These are phyloP conservation scores for Arthrobotrys sphaeroides DNA, from an alignment of 2,329 filamentous ascomycete species.

Conservation along the genomic window DNA sequence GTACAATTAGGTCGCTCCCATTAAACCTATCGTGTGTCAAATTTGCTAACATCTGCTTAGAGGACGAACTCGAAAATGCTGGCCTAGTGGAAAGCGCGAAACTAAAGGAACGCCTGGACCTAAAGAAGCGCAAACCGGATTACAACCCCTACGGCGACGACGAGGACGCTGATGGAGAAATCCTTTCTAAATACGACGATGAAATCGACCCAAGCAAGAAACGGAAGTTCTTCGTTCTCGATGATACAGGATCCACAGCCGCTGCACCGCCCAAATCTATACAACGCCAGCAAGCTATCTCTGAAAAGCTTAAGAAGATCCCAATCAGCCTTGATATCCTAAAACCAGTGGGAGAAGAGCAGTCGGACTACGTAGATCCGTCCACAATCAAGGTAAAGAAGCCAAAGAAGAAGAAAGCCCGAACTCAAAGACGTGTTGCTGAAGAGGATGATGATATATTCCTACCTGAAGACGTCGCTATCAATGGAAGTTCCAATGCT, in stretches of 20 bases:
- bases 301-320: conserved; percentile 72
- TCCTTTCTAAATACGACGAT: conserved; percentile 93
- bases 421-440: conserved; percentile 56
- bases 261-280: conserved; percentile 70
- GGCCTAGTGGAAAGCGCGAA: conserved; percentile 76
- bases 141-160: conserved; percentile 85
- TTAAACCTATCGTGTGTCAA: neutral
- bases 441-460: conserved; percentile 71
- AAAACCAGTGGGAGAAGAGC: conserved; percentile 69
- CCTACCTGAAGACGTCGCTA: conserved; percentile 60
- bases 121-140: conserved; percentile 87
- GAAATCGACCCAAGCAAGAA: conserved; percentile 88
- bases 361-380: conserved; percentile 87
- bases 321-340: conserved; percentile 80
- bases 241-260: conserved; percentile 76
- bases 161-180: conserved; percentile 70
- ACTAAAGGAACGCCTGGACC: conserved; percentile 77
- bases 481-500: conserved; percentile 49
- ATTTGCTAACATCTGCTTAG: conserved; percentile 67
- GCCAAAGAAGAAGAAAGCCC: conserved; percentile 77
- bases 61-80: conserved; percentile 86
- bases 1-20: conserved; percentile 28
- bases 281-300: conserved; percentile 66
- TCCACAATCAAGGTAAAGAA: conserved; percentile 93
- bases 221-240: conserved; percentile 83